A percentile compares a stretch with the other conserved stretches of the same genome.
These are phyloP conservation scores for Sclerotinia glacialis DNA, from an alignment of 2,329 filamentous ascomycete species.

Conservation along the genomic window DNA sequence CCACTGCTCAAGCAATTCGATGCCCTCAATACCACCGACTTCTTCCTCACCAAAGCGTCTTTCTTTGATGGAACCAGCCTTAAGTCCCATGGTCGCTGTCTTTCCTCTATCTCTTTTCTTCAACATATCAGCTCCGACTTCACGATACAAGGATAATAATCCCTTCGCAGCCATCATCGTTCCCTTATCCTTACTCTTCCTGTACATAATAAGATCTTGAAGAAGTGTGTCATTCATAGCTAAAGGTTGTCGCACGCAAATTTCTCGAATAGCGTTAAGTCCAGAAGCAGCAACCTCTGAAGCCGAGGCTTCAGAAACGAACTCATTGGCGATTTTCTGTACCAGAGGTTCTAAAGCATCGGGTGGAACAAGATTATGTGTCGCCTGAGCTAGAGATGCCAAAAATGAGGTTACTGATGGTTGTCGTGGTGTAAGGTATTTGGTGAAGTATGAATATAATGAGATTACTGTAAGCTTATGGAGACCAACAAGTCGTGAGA, in stretches of 20 bases:
- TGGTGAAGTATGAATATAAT: conserved; percentile 66
- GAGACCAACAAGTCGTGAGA: conserved; percentile 85
- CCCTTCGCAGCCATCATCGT: conserved; percentile 99
- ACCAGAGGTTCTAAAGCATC: conserved; percentile 88
- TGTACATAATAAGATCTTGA: conserved; percentile 92
- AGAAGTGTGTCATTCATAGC: conserved; percentile 95
- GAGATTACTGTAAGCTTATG: conserved; percentile 88
- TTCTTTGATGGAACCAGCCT: conserved; percentile 70
- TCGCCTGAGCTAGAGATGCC: conserved; percentile 86
- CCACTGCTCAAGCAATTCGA: conserved; percentile 88
- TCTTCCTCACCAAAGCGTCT: conserved; percentile 80
- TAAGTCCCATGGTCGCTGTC: conserved; percentile 79
- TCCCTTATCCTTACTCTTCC: conserved; percentile 96
- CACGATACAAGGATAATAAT: conserved; percentile 83
- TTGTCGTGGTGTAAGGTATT: conserved; percentile 24
- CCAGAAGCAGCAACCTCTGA: conserved; percentile 88
- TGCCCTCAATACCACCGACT: conserved; percentile 78
- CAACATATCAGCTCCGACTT: conserved; percentile 85
- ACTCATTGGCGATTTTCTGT: conserved; percentile 96
- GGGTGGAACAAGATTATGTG: conserved; percentile 86
- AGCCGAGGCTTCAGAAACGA: conserved; percentile 91
- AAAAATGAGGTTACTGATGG: conserved; percentile 65
- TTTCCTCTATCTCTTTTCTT: conserved; percentile 90
- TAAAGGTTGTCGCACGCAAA: conserved; percentile 88
- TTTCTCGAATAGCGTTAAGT: conserved; percentile 90